A percentile compares a stretch with the other conserved stretches of the same genome.
These are phyloP conservation scores for Rutidosis leptorrhynchoides DNA, from an alignment of 129 eudicot genomes.

Conservation along the genomic window DNA sequence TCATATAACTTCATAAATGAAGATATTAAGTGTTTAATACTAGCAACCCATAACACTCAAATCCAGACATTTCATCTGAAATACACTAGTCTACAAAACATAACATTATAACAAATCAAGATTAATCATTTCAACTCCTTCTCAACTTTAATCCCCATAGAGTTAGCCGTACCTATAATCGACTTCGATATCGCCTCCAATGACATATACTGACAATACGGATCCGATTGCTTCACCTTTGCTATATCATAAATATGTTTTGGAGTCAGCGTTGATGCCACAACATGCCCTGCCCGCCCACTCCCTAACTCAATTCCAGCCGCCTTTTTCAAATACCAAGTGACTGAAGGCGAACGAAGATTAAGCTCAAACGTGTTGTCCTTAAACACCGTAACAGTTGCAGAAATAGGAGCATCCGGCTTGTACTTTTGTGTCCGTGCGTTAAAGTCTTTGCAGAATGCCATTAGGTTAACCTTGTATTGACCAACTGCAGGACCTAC, in stretches of 20 bases:
- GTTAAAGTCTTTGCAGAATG: constrained; percentile 89
- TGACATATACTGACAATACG: constrained; percentile 61
- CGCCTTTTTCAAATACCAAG: constrained; percentile 83
- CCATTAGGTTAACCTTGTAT: constrained; percentile 78
- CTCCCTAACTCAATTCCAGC: constrained; percentile 72
- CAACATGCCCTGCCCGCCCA: constrained; percentile 59
- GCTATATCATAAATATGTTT: constrained; percentile 84
- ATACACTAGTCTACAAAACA: constrained; percentile 15
- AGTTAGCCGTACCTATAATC: constrained; percentile 71
- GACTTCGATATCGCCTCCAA: constrained; percentile 68
- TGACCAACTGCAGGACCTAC: constrained; percentile 86
- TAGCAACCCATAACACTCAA: neutral
- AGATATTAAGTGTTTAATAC: neutral
- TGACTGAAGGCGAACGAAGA: constrained; percentile 64
- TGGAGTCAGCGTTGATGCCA: constrained; percentile 56
- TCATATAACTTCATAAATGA: constrained; percentile 12
- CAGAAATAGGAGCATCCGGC: constrained; percentile 75
- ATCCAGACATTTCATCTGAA: constrained; percentile 16
- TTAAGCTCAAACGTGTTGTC: constrained; percentile 76
- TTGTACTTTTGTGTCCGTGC: constrained; percentile 81
- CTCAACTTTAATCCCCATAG: constrained; percentile 76
- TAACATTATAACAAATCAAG: constrained; percentile 11
- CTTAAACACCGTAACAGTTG: constrained; percentile 60
- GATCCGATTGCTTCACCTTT: constrained; percentile 75
- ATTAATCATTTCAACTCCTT: constrained; percentile 59